A percentile compares a stretch with the other conserved stretches of the same genome.
Conservation (phyloP, 177 flowering plant genomes). For the Vitis hybrid region DNA sequence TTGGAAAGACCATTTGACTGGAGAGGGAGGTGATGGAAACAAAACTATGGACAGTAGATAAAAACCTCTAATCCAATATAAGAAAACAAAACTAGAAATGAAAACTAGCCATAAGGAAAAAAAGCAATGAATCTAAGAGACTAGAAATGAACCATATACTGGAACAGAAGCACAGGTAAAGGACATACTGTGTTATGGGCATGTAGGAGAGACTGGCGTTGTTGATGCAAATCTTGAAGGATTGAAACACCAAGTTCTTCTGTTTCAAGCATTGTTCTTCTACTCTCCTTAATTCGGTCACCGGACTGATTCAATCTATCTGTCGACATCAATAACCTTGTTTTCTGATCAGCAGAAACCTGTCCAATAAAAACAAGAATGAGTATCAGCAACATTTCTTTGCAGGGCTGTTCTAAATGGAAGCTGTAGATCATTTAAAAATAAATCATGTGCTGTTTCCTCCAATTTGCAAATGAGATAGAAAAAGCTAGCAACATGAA, state of each 20-base stretch:
- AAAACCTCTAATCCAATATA: too few relatives aligned
- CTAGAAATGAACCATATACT: too few relatives aligned
- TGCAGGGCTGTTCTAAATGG: too few relatives aligned
- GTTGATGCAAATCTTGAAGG: constrained; percentile 42
- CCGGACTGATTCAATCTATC: constrained; percentile 30
- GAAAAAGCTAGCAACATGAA: too few relatives aligned
- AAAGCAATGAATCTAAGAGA: neutral
- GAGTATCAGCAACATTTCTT: too few relatives aligned
- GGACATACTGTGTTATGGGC: constrained; percentile 28
- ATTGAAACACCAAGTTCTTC: constrained; percentile 46
- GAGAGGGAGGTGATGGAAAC: too few relatives aligned
- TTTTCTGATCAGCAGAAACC: constrained; percentile 36
- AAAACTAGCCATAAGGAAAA: neutral
- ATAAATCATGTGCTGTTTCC: too few relatives aligned
- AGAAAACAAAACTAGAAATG: neutral
- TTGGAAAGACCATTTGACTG: too few relatives aligned
- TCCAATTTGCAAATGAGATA: too few relatives aligned
- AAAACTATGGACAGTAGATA: too few relatives aligned
- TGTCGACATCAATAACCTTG: constrained; percentile 33
- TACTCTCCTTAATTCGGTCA: constrained; percentile 37
- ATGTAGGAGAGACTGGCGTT: constrained; percentile 40
- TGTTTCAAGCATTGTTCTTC: constrained; percentile 38
- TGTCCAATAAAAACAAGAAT: constrained; percentile 1
- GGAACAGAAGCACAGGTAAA: neutral
- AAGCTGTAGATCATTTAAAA: too few relatives aligned